Evolutionary conservation across 768 basidiomycete species (phyloP), one percentile per base, ranked within the genome.

Genomic region (Amanita pallidorosea): DNA sequence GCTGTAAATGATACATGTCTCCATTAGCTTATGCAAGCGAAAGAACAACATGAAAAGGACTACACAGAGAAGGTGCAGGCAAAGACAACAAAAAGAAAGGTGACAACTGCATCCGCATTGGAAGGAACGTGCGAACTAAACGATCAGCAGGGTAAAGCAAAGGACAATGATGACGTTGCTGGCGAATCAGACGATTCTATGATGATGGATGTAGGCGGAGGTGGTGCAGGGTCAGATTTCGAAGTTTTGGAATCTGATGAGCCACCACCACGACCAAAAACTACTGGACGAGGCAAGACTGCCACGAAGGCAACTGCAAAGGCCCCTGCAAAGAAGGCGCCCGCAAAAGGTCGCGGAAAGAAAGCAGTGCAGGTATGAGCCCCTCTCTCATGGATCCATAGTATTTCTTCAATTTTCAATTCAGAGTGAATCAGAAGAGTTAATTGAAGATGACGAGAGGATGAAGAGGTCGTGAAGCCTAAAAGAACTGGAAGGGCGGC

Each of bases 101-200:
- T 76, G 46, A 35, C 40, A 25, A 27, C 13, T 22, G 5, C 8
- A 13, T 35, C 15, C 15, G 15, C 25, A 17, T 13, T 17, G n/a
- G 25, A 6, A 18, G n/a, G 17, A 6, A 27, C 25, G 37, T 47
- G 8, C 23, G 3, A 31, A 52, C n/a, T 29, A 25, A 33, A 25
- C n/a, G 31, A 23, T 31, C 29, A 35, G 20, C 25, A 42, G 29
- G 27, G 36, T 5, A 47, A 82, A 71, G 77, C 67, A 7, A 85
- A 83, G 64, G 72, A 69, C 22, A 77, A 73, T 59, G 73, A 67
- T 29, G 70, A 67, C 8, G 70, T 2, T 45, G 43, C 58, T 2
- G 73, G 73, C 20, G 74, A 74, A 2, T 83, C 76, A 2, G 84
- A 82, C 31, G 88, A 89, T 60, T 88, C 85, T 3, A 88, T 88